Evolutionary conservation across 1,284 basidiomycete genomes (phyloP).

Genomic region (Salmacisia buchloeana): DNA sequence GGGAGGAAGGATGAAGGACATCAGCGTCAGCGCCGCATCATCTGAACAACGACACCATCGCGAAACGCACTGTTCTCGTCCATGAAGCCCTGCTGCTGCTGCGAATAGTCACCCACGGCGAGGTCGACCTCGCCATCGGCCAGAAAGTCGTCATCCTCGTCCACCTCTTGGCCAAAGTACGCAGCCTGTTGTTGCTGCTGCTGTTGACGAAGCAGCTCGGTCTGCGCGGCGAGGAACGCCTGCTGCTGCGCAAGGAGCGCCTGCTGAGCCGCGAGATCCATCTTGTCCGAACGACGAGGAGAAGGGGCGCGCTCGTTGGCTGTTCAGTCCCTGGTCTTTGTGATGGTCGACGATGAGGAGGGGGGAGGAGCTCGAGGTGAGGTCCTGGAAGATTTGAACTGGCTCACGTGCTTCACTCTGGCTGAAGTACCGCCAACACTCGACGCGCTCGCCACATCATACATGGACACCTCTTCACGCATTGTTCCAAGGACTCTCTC

Average conservation of each 20-base stretch:
- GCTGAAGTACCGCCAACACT: too few relatives aligned
- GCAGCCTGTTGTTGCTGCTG: slow-evolving; percentile 7
- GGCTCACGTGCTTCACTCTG: too few relatives aligned
- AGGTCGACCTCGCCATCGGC: slow-evolving; percentile 19
- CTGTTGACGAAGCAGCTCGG: slow-evolving; percentile 6
- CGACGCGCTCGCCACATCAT: too few relatives aligned
- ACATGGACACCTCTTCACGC: too few relatives aligned
- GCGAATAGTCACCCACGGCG: slow-evolving; percentile 15
- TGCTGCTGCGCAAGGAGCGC: slow-evolving; percentile 4
- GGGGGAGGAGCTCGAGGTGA: too few relatives aligned
- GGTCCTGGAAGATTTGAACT: too few relatives aligned
- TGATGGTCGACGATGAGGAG: too few relatives aligned
- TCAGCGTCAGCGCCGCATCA: background rate
- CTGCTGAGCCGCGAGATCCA: slow-evolving; percentile 5
- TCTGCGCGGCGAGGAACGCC: background rate
- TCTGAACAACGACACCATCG: background rate
- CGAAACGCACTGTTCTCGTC: slow-evolving; percentile 9
- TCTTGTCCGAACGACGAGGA: background rate
- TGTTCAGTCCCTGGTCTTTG: too few relatives aligned
- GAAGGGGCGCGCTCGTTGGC: background rate
- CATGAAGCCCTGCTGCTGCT: slow-evolving; percentile 12
- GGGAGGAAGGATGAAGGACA: slow-evolving; percentile 10
- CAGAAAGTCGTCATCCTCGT: slow-evolving; percentile 19
- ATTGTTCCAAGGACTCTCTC: too few relatives aligned
- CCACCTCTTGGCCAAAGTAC: slow-evolving; percentile 23